These are phyloP conservation scores for Gnetum montanum DNA, from an alignment of 75 land plant genomes.

Conservation along the genomic window DNA sequence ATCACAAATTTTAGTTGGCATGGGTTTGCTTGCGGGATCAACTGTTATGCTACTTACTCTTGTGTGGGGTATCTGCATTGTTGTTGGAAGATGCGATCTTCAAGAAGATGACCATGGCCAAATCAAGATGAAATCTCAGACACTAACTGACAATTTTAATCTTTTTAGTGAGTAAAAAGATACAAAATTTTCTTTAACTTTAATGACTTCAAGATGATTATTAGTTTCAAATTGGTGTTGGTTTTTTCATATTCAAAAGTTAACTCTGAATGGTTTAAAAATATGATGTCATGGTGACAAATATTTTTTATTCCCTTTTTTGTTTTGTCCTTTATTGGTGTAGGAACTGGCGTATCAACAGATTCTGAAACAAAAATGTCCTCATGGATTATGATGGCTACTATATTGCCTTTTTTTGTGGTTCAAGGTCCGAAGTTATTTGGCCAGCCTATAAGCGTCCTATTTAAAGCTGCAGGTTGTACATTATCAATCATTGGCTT, in stretches of 20 bases:
- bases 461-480: constrained; percentile 18
- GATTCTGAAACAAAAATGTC: constrained; percentile 50
- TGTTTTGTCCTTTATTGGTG: constrained; percentile 5
- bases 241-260: no score
- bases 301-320: no score
- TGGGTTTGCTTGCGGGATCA: constrained; percentile 56
- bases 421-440: constrained; percentile 46
- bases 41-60: constrained; percentile 46
- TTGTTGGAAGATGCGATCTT: constrained; percentile 41
- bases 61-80: constrained; percentile 43
- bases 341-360: constrained; percentile 56
- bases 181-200: no score
- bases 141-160: constrained; percentile 22
- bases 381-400: constrained; percentile 60
- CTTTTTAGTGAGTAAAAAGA: constrained; percentile 18
- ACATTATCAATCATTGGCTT: constrained; percentile 25
- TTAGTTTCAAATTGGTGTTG: no score
- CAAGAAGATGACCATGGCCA: constrained; percentile 3
- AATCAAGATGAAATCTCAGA: constrained; percentile 11
- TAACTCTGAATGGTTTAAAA: no score
- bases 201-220: no score
- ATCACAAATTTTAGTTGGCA: constrained; percentile 33
- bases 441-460: constrained; percentile 9
- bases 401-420: constrained; percentile 55
- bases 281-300: no score